phyloP scores from a whole-genome alignment of 441 rosid species.

The Syzygium malaccense region DNA sequence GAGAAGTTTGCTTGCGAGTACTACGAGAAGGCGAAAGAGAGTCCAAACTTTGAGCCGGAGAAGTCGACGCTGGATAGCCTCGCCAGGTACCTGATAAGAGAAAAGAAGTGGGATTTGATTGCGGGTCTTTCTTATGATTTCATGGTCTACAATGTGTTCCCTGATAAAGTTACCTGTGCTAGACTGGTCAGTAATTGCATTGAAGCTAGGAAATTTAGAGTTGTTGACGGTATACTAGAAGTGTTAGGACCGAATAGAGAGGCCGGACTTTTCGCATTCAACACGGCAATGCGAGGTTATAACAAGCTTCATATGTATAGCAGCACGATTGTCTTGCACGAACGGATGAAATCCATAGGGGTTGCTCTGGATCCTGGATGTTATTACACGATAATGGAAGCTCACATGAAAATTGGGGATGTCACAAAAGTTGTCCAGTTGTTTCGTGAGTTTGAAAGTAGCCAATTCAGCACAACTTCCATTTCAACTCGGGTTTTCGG shows the following conservation, averaged over 20 bases:
- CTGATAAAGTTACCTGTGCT: conserved; percentile 49
- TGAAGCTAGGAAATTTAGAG: conserved; percentile 45
- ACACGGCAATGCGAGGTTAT: conserved; percentile 66
- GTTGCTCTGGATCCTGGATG: conserved; percentile 40
- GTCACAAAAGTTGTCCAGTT: conserved; percentile 39
- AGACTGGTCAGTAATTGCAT: conserved; percentile 44
- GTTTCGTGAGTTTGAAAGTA: conserved; percentile 43
- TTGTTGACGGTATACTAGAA: conserved; percentile 38
- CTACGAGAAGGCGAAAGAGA: conserved; percentile 53
- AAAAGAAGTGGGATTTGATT: conserved; percentile 56
- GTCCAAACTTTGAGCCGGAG: conserved; percentile 40
- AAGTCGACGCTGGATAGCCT: conserved; percentile 37
- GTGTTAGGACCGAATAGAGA: conserved; percentile 29
- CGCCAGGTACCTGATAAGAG: conserved; percentile 44
- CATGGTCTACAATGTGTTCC: conserved; percentile 37
- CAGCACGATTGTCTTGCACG: conserved; percentile 42
- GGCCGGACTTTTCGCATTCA: conserved; percentile 37
- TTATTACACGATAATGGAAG: conserved; percentile 65
- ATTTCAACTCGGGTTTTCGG: conserved; percentile 26
- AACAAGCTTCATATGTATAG: conserved; percentile 81
- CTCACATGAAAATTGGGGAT: conserved; percentile 42
- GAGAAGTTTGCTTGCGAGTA: conserved; percentile 38
- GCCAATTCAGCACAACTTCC: conserved; percentile 23
- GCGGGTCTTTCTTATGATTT: conserved; percentile 44
- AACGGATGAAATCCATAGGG: conserved; percentile 34